A percentile compares a stretch with the other conserved stretches of the same genome.
Conservation (phyloP, 805 yeast genomes). For the Metschnikowia peoriensis region DNA sequence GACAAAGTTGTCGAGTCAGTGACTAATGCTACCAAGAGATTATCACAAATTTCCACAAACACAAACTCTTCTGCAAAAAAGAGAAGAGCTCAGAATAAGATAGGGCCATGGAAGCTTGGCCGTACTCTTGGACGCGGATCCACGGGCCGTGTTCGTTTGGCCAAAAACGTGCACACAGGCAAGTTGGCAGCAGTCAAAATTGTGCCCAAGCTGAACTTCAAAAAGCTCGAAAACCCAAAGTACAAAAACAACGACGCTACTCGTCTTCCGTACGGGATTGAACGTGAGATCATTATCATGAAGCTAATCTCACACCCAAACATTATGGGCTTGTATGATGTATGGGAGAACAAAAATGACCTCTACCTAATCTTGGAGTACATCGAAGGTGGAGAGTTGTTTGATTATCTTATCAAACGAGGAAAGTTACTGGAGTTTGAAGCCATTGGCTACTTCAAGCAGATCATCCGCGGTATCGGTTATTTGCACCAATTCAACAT, state of each 20-base stretch:
- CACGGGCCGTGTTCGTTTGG: slow-evolving; percentile 90
- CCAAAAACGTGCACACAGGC: slow-evolving; percentile 80
- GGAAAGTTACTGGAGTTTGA: slow-evolving; percentile 88
- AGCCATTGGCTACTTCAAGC: slow-evolving; percentile 86
- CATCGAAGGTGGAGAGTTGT: slow-evolving; percentile 96
- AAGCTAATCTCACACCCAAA: slow-evolving; percentile 75
- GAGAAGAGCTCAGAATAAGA: slow-evolving; percentile 50
- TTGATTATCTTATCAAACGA: slow-evolving; percentile 83
- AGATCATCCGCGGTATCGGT: slow-evolving; percentile 77
- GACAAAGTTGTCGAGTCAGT: slow-evolving; percentile 46
- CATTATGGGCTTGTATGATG: slow-evolving; percentile 76
- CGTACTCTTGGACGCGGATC: slow-evolving; percentile 95
- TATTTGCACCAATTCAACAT: slow-evolving; percentile 85
- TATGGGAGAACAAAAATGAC: slow-evolving; percentile 84
- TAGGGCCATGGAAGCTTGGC: slow-evolving; percentile 98
- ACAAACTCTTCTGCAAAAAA: slow-evolving; percentile 42
- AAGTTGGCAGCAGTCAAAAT: slow-evolving; percentile 95
- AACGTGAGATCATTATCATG: slow-evolving; percentile 83
- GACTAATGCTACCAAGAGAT: slow-evolving; percentile 46
- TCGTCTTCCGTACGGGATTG: slow-evolving; percentile 76
- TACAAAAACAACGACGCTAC: slow-evolving; percentile 46
- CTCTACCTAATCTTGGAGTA: slow-evolving; percentile 87
- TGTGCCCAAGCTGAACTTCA: slow-evolving; percentile 80
- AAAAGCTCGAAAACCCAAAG: slow-evolving; percentile 46
- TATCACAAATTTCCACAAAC: slow-evolving; percentile 48